A percentile compares a stretch with the other conserved stretches of the same genome.
phyloP scores from a whole-genome alignment of 2,329 filamentous ascomycete genomes.

The Zasmidium angulare region DNA sequence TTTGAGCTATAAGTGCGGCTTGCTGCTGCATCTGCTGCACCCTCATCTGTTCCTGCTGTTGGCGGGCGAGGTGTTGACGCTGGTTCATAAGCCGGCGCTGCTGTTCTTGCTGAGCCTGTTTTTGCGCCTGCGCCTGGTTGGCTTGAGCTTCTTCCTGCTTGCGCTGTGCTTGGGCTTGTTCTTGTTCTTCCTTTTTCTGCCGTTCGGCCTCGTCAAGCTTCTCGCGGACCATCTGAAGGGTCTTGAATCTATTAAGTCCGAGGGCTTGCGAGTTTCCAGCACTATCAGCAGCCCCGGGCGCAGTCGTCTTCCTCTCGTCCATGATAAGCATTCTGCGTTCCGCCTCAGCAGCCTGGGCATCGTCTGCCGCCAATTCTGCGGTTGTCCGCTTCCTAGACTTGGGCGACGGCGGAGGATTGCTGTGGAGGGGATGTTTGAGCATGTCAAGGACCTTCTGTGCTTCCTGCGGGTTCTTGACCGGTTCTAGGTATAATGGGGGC shows the following conservation, averaged over 20 bases:
- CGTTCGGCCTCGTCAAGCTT: slow-evolving; percentile 60
- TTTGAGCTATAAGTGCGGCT: slow-evolving; percentile 22
- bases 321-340: slow-evolving; percentile 91
- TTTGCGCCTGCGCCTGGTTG: slow-evolving; percentile 42
- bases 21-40: slow-evolving; percentile 19
- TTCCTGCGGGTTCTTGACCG: slow-evolving; percentile 67
- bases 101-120: slow-evolving; percentile 48
- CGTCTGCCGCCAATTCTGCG: slow-evolving; percentile 91
- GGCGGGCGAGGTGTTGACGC: slow-evolving; percentile 21
- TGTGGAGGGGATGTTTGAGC: slow-evolving; percentile 75
- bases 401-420: slow-evolving; percentile 72
- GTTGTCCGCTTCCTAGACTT: slow-evolving; percentile 91
- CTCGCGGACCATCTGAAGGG: slow-evolving; percentile 71
- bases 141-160: slow-evolving; percentile 44
- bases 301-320: slow-evolving; percentile 72
- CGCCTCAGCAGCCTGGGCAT: slow-evolving; percentile 83
- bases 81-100: slow-evolving; percentile 50
- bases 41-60: slow-evolving; percentile 34
- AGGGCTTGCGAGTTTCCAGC: slow-evolving; percentile 68
- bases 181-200: slow-evolving; percentile 58
- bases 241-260: slow-evolving; percentile 89
- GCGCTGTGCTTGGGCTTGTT: slow-evolving; percentile 47
- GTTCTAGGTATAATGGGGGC: slow-evolving; percentile 73
- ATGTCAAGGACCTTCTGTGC: slow-evolving; percentile 70
- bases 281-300: slow-evolving; percentile 67